A percentile compares a stretch with the other conserved stretches of the same genome.
These are phyloP conservation scores for Myrica gale DNA, from an alignment of 306 rosid species.

Conservation along the genomic window DNA sequence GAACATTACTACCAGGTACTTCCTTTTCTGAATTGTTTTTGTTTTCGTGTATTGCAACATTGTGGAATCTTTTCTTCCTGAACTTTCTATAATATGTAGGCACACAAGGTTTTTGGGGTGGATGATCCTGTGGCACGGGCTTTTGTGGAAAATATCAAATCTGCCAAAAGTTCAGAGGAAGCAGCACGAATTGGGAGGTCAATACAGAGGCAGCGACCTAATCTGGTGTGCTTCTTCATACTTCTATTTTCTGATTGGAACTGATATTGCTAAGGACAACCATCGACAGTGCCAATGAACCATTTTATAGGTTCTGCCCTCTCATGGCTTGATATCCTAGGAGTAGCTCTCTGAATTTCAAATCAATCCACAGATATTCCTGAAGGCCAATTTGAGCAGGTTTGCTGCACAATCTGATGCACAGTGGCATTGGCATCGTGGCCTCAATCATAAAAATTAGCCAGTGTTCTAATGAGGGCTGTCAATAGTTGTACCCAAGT, in stretches of 20 bases:
- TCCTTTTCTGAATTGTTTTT: conserved; percentile 21
- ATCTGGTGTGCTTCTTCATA: conserved; percentile 50
- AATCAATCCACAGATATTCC: background rate
- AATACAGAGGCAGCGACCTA: conserved; percentile 68
- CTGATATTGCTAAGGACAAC: background rate
- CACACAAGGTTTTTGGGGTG: conserved; percentile 70
- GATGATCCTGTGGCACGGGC: conserved; percentile 59
- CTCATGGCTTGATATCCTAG: background rate
- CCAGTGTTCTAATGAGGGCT: background rate
- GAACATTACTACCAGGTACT: conserved; percentile 96
- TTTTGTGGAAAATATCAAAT: conserved; percentile 65
- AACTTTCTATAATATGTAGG: conserved; percentile 40
- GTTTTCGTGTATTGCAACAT: conserved; percentile 12
- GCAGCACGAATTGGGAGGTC: conserved; percentile 81
- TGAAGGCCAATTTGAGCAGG: background rate
- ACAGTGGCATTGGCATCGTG: background rate
- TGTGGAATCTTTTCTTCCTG: conserved; percentile 1
- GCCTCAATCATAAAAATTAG: background rate
- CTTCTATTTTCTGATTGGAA: background rate
- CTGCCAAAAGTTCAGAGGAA: conserved; percentile 84
- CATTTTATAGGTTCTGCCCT: background rate
- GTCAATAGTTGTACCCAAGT: background rate
- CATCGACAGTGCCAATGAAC: background rate
- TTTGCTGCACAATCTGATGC: background rate
- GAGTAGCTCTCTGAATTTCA: background rate